Percentiles rank a stretch among this genome's conserved stretches.
These are phyloP conservation scores for Globisporangium spinosum DNA, from an alignment of 352 stramenopile genomes.

Conservation along the genomic window DNA sequence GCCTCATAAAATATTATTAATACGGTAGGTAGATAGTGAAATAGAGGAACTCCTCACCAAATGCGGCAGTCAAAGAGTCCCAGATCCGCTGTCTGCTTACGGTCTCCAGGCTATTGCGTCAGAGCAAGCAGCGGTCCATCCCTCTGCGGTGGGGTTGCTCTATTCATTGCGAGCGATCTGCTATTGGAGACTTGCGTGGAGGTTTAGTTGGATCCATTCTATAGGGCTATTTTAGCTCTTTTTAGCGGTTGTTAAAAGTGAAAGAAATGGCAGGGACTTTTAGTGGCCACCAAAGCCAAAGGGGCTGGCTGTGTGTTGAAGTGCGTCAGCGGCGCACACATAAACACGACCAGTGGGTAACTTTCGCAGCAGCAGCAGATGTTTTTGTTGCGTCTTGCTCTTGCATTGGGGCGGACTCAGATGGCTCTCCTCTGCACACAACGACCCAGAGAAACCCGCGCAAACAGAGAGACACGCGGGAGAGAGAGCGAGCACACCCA, in stretches of 20 bases:
- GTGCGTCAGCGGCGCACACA: not conserved
- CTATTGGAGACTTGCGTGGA: not conserved
- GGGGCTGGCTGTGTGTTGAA: not conserved
- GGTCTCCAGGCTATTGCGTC: not conserved
- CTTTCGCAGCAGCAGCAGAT: not conserved
- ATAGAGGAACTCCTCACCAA: not conserved
- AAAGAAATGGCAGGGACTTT: not conserved
- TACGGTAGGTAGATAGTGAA: too few species aligned
- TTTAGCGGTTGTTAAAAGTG: not conserved
- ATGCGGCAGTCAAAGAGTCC: not conserved
- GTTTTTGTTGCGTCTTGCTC: not conserved
- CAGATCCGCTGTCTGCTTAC: too few species aligned
- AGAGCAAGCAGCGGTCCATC: not conserved
- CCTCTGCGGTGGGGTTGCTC: not conserved
- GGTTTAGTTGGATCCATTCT: not conserved
- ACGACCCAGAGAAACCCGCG: not conserved
- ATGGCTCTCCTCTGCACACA: conserved; percentile 9
- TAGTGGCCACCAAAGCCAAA: not conserved
- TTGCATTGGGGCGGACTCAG: not conserved
- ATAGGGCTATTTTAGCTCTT: not conserved
- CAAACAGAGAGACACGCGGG: not conserved
- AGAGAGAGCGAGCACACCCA: not conserved
- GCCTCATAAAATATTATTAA: too few species aligned
- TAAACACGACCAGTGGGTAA: not conserved
- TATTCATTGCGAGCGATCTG: not conserved